Base-by-base conservation (phyloP, 2,329 filamentous ascomycete genomes). In the Neopestalotiopsis sp. region DNA sequence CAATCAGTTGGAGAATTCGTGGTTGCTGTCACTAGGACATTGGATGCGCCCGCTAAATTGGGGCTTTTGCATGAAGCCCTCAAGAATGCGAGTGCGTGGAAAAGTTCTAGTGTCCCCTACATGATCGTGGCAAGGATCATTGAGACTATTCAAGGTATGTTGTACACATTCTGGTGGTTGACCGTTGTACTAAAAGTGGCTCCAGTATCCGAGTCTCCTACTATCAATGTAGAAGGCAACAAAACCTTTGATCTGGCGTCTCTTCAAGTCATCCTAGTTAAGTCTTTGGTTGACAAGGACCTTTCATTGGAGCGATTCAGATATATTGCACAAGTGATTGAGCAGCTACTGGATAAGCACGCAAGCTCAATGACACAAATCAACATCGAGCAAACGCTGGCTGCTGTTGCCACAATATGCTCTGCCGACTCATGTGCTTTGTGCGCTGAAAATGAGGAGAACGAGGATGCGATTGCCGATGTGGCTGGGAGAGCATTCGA, bases 341-440 rank as follows among this genome's bases (percentile, higher is more conserved):
- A 74, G 5, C 77, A 80, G 1, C 79, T 90, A 9, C 81, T 90
- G 30, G 86, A 88, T 70, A 83, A 82, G 71, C 84, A 84, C 58
- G 80, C 84, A 0, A 81, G 80, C 20, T 80, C 81, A 56, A 87
- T 89, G 82, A 84, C 82, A 5, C 88, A 90, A 73, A 89, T 87
- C 84, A 89, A 88, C 71, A 81, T 89, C 28, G 88, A 90, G 70
- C 72, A 81, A 34, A 87, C 86, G 4, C 76, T 90, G 53, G 82
- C 81, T 72, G 82, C 80, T 5, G 81, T 88, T 4, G 76, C 75
- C 70, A 78, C 74, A 64, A 78, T 79, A 62, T 84, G 73, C 75
- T 72, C 77, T 28, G 45, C 65, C 20, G 32, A 70, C 53, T 68
- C 76, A 24, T 71, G 76, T 34, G 61, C 68, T 49, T 73, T 78